phyloP scores from a whole-genome alignment of 768 basidiomycete species.

The Cyclocybe cylindracea region DNA sequence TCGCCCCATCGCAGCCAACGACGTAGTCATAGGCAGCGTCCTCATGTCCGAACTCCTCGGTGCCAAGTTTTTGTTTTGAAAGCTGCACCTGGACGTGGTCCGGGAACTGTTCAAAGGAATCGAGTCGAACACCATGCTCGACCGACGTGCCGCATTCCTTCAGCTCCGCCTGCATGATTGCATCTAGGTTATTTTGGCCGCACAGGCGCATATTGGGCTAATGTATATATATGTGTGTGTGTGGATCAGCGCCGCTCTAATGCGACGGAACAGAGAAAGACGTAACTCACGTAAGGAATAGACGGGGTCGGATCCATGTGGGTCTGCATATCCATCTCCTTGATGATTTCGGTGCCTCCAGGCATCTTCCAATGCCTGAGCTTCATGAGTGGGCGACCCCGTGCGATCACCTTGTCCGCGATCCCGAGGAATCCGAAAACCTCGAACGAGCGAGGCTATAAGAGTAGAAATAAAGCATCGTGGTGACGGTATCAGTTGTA shows the following conservation, averaged over 20 bases:
- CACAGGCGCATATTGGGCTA: constrained; percentile 27
- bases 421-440: constrained; percentile 38
- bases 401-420: constrained; percentile 31
- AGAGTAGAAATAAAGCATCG: neutral
- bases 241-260: no score
- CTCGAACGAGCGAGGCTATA: constrained; percentile 45
- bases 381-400: constrained; percentile 15
- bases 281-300: constrained; percentile 27
- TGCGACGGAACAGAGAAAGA: neutral
- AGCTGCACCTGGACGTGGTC: constrained; percentile 35
- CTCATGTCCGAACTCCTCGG: constrained; percentile 21
- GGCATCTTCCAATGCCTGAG: constrained; percentile 35
- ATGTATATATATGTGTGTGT: neutral
- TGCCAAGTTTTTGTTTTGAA: constrained; percentile 16
- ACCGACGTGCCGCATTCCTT: constrained; percentile 27
- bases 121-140: constrained; percentile 42
- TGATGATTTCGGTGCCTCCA: constrained; percentile 22
- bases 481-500: no score
- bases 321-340: constrained; percentile 28
- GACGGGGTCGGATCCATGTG: constrained; percentile 27
- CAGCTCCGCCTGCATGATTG: constrained; percentile 29
- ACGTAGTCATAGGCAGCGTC: constrained; percentile 28
- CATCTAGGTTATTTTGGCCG: constrained; percentile 32
- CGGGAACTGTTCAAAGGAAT: constrained; percentile 36
- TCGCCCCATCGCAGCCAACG: constrained; percentile 42